Evolutionary conservation across 78 protist species (phyloP).

Genomic region (Speleostelium caveatum): DNA sequence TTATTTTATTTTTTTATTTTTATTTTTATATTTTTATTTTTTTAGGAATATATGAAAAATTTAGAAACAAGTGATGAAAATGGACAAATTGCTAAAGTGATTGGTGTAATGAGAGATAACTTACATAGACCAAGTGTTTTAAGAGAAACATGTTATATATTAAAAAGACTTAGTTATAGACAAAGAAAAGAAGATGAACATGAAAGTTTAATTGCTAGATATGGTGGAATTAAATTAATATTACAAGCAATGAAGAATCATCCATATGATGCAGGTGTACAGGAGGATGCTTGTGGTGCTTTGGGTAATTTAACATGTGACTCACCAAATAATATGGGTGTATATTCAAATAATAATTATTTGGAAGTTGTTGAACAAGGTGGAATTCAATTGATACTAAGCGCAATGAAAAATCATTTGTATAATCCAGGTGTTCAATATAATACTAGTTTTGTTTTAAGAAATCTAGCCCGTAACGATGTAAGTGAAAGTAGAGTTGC

Average conservation of each 20-base stretch:
- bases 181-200: conserved; percentile 76
- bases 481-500: conserved; percentile 49
- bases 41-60: conserved; percentile 7
- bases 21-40: neutral
- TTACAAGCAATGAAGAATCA: conserved; percentile 55
- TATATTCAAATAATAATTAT: conserved; percentile 56
- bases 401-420: conserved; percentile 57
- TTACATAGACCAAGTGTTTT: conserved; percentile 14
- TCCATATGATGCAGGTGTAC: conserved; percentile 59
- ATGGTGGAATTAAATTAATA: conserved; percentile 59
- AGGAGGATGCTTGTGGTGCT: conserved; percentile 81
- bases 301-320: conserved; percentile 62
- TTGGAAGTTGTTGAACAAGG: conserved; percentile 52
- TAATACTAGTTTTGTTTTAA: conserved; percentile 58
- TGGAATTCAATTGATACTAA: conserved; percentile 51
- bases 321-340: conserved; percentile 45
- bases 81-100: conserved; percentile 53
- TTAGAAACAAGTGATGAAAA: conserved; percentile 45
- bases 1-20: neutral
- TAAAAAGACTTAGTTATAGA: conserved; percentile 57
- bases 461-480: conserved; percentile 68
- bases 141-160: conserved; percentile 62
- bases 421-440: conserved; percentile 66
- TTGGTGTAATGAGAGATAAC: conserved; percentile 46
- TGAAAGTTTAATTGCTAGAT: conserved; percentile 52